Conservation (phyloP, 306 rosid genomes). For the Leucaena leucocephala region DNA sequence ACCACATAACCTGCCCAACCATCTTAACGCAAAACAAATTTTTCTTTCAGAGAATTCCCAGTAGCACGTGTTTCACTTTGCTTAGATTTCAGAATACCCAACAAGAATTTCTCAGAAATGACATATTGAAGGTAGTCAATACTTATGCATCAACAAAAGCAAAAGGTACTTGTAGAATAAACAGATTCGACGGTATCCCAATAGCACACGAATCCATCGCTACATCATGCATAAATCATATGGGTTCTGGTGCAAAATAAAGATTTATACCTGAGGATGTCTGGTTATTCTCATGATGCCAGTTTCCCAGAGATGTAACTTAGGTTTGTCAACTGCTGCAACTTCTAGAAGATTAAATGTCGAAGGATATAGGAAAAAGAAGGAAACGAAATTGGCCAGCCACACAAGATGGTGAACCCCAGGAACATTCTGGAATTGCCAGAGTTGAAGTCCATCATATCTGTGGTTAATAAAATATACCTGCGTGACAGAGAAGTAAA, state of each 20-base stretch:
- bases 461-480: conserved; percentile 94
- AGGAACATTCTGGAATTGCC: conserved; percentile 77
- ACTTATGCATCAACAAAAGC: conserved; percentile 6
- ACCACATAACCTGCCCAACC: conserved; percentile 97
- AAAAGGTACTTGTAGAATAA: background rate
- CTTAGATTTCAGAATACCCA: conserved; percentile 7
- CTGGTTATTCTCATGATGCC: conserved; percentile 95
- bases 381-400: conserved; percentile 82
- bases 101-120: background rate
- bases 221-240: background rate
- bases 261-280: conserved; percentile 83
- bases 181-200: background rate
- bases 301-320: conserved; percentile 96
- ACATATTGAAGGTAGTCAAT: background rate
- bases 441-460: conserved; percentile 88
- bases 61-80: background rate
- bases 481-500: conserved; percentile 54
- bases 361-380: conserved; percentile 86
- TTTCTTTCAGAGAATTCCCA: background rate
- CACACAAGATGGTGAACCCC: conserved; percentile 82
- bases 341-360: conserved; percentile 95
- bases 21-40: conserved; percentile 53
- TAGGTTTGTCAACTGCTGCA: conserved; percentile 98
- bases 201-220: background rate
- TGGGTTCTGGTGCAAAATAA: background rate